These are phyloP conservation scores for Uronychia binucleata DNA, from an alignment of 73 alveolate species.

Conservation along the genomic window DNA sequence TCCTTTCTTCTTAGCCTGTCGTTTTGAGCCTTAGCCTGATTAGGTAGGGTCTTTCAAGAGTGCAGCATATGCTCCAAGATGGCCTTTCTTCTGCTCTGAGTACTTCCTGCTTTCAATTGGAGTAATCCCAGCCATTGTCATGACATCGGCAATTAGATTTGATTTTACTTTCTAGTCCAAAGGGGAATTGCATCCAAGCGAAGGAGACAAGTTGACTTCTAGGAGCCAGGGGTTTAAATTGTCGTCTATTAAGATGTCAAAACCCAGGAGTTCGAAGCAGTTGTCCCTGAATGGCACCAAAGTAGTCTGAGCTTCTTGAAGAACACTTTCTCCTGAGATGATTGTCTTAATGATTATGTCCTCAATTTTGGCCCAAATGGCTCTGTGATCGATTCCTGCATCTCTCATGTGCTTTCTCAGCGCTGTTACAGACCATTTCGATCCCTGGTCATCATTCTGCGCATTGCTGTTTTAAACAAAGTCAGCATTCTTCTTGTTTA, in stretches of 20 bases:
- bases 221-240: conserved; percentile 90
- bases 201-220: conserved; percentile 90
- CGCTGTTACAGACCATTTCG: conserved; percentile 86
- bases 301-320: neutral
- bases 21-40: too few relatives aligned
- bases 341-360: conserved; percentile 85
- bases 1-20: neutral
- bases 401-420: conserved; percentile 52
- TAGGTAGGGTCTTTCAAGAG: neutral
- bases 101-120: conserved; percentile 32
- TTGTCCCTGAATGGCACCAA: conserved; percentile 52
- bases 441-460: conserved; percentile 74
- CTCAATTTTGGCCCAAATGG: conserved; percentile 72
- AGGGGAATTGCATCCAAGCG: conserved; percentile 88
- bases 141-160: conserved; percentile 84
- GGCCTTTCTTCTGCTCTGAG: neutral
- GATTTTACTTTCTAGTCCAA: conserved; percentile 85
- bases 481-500: conserved; percentile 78
- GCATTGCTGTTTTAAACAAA: conserved; percentile 80
- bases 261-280: conserved; percentile 82
- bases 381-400: conserved; percentile 64
- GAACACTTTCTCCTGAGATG: conserved; percentile 55
- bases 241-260: conserved; percentile 90
- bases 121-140: conserved; percentile 87
- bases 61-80: neutral